Evolutionary conservation across 2,329 filamentous ascomycete genomes (phyloP).

Genomic region (Fusarium sp.): DNA sequence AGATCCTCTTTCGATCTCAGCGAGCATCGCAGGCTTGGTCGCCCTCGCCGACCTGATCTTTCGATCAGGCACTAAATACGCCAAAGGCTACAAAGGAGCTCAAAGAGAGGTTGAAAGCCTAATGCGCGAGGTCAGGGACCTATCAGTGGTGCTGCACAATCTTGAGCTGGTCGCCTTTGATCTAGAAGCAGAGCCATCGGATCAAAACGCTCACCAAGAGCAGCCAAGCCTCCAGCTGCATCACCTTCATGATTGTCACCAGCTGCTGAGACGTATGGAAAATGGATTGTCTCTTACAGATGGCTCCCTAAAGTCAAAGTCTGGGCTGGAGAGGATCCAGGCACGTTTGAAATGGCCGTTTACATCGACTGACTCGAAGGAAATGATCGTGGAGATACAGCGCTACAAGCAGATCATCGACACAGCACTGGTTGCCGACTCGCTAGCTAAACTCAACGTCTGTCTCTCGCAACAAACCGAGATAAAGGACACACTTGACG

Average conservation of each 20-base stretch:
- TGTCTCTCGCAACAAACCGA: background rate
- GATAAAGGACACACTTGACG: background rate
- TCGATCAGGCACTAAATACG: background rate
- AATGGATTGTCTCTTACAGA: background rate
- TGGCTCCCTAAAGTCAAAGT: background rate
- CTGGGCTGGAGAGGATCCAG: background rate
- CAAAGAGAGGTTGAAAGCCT: background rate
- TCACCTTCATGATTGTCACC: background rate
- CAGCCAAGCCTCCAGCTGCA: background rate
- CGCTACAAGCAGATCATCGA: constrained; percentile 23
- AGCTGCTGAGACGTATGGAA: background rate
- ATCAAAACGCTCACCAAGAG: background rate
- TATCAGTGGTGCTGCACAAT: background rate
- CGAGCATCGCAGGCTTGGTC: background rate
- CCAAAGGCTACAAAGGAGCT: background rate
- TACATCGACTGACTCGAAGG: background rate
- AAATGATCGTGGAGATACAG: background rate
- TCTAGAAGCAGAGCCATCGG: background rate
- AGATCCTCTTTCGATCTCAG: background rate
- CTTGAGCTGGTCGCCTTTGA: background rate
- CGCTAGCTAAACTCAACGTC: constrained; percentile 7
- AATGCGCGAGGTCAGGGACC: background rate
- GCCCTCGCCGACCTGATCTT: background rate
- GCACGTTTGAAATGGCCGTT: background rate
- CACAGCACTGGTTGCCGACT: constrained; percentile 14